Evolutionary conservation across 805 yeast species (phyloP).

Genomic region (Komagataella phaffii): DNA sequence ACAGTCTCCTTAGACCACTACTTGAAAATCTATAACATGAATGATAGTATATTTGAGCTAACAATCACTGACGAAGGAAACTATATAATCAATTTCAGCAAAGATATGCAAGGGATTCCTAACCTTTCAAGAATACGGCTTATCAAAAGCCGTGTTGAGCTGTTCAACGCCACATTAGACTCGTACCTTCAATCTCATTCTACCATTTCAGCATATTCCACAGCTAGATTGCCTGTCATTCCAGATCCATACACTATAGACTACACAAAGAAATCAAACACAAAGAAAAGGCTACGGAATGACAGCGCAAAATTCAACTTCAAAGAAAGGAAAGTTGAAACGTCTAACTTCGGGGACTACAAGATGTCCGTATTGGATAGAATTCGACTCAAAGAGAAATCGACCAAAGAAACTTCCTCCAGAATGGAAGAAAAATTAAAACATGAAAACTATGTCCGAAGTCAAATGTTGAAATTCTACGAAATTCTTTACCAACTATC

Average conservation of each 20-base stretch:
- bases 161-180: background rate
- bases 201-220: background rate
- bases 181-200: background rate
- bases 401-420: background rate
- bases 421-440: background rate
- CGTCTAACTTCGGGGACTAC: background rate
- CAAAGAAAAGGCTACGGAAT: background rate
- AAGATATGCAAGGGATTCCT: background rate
- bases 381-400: conserved; percentile 1
- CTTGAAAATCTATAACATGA: background rate
- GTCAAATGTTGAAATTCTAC: conserved; percentile 1
- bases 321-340: background rate
- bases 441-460: background rate
- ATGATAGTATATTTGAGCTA: background rate
- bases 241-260: background rate
- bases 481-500: conserved; percentile 2
- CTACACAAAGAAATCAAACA: background rate
- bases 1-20: background rate
- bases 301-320: background rate
- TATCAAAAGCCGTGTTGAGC: background rate
- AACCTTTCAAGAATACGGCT: background rate
- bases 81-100: background rate
- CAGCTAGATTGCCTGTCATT: background rate
- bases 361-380: conserved; percentile 1
- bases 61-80: background rate